These are phyloP conservation scores for Coemansia sp. DNA, from an alignment of 192 early-diverging fungal genomes.

Conservation along the genomic window DNA sequence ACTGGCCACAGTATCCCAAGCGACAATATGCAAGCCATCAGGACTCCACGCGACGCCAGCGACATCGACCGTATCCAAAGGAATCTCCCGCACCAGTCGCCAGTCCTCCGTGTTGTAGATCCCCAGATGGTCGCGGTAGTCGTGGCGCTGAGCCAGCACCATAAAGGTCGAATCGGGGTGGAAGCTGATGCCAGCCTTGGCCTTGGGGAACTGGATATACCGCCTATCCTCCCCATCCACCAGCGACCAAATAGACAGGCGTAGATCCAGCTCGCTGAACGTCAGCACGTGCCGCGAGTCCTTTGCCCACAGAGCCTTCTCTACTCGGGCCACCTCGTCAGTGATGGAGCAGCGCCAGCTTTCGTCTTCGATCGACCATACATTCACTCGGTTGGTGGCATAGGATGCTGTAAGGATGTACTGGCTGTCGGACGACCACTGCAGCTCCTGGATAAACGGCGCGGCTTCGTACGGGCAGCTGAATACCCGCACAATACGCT, in stretches of 20 bases:
- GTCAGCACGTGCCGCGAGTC: constrained; percentile 37
- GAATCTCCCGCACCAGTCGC: constrained; percentile 29
- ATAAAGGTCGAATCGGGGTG: constrained; percentile 28
- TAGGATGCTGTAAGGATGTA: constrained; percentile 38
- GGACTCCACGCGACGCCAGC: constrained; percentile 29
- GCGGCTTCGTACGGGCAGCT: constrained; percentile 17
- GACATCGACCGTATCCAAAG: constrained; percentile 18
- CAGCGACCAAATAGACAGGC: constrained; percentile 43
- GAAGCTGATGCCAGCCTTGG: constrained; percentile 14
- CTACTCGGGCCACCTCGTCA: constrained; percentile 29
- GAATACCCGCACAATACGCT: constrained; percentile 35
- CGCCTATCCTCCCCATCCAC: constrained; percentile 15
- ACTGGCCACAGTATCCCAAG: constrained; percentile 26
- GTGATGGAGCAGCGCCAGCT: constrained; percentile 30
- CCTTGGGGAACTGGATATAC: constrained; percentile 42
- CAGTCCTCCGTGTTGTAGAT: constrained; percentile 34
- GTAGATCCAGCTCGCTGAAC: constrained; percentile 42
- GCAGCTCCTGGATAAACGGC: constrained; percentile 37
- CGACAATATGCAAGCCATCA: constrained; percentile 35
- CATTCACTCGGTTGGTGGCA: constrained; percentile 30
- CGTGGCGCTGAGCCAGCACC: constrained; percentile 45
- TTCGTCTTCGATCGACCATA: constrained; percentile 43
- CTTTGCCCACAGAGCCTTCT: constrained; percentile 26
- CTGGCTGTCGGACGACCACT: constrained; percentile 33
- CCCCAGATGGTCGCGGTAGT: constrained; percentile 38